These are phyloP conservation scores for Fusarium begoniae DNA, from an alignment of 2,329 filamentous ascomycete species.

Conservation along the genomic window DNA sequence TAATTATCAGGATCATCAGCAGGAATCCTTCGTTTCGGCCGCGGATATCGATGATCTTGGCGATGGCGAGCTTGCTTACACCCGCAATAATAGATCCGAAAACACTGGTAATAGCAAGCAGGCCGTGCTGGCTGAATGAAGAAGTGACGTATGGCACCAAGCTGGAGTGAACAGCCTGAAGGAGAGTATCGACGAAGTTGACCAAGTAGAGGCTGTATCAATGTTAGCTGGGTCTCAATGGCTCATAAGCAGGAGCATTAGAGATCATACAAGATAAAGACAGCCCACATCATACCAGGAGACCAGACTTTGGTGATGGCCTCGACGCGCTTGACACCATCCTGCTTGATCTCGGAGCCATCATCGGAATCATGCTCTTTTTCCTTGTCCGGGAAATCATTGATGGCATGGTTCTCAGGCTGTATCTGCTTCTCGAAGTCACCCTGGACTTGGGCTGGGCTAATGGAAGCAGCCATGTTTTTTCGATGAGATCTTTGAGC, in stretches of 20 bases:
- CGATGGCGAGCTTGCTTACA: constrained; percentile 52
- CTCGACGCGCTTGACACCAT: constrained; percentile 51
- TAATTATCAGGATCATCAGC: constrained; percentile 53
- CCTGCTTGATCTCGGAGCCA: constrained; percentile 45
- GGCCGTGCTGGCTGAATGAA: constrained; percentile 69
- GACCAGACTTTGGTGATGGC: constrained; percentile 54
- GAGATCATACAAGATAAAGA: constrained; percentile 50
- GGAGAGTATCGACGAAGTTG: constrained; percentile 50
- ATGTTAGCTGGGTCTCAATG: background rate
- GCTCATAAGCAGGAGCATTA: too few species aligned
- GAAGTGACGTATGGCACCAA: constrained; percentile 73
- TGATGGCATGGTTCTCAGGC: constrained; percentile 3
- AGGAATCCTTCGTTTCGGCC: constrained; percentile 58
- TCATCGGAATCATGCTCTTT: constrained; percentile 32
- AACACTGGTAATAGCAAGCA: constrained; percentile 71
- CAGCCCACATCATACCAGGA: constrained; percentile 48
- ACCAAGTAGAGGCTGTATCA: constrained; percentile 51
- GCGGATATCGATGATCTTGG: constrained; percentile 60
- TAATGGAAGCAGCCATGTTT: constrained; percentile 5
- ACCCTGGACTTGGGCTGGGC: constrained; percentile 1
- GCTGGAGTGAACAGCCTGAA: constrained; percentile 53
- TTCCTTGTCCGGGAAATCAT: constrained; percentile 13
- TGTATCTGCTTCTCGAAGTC: constrained; percentile 34
- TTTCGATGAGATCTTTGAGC: background rate
- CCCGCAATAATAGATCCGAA: constrained; percentile 59